Conservation (phyloP, 208 protist species). For the Endotrypanum monterogeii region DNA sequence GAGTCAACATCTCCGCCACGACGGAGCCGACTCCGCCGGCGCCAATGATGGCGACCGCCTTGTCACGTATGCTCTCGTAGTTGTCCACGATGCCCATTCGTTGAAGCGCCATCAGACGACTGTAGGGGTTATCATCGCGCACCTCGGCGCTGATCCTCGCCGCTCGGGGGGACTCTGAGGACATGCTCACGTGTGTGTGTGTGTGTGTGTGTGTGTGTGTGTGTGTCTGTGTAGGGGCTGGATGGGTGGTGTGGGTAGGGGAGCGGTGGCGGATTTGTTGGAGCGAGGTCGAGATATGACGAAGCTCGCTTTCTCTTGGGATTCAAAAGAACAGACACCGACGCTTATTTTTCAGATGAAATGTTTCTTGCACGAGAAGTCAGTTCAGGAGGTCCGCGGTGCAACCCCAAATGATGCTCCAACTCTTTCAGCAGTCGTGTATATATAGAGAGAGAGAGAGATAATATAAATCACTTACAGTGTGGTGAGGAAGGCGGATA, state of each 20-base stretch:
- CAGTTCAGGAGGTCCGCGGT: background rate
- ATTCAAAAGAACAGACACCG: too few species aligned
- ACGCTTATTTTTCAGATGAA: too few species aligned
- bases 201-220: too few species aligned
- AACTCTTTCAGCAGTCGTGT: too few species aligned
- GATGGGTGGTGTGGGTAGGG: background rate
- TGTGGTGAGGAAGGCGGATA: background rate
- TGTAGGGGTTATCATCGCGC: slow-evolving; percentile 95
- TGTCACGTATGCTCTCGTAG: slow-evolving; percentile 95
- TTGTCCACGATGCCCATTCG: slow-evolving; percentile 98
- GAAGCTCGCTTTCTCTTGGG: background rate
- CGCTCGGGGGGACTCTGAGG: background rate
- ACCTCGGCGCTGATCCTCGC: slow-evolving; percentile 87
- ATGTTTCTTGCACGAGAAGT: background rate
- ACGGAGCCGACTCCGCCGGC: slow-evolving; percentile 96
- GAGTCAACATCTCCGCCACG: slow-evolving; percentile 97
- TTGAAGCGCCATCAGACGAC: slow-evolving; percentile 96
- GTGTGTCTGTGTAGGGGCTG: background rate
- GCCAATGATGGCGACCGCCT: slow-evolving; percentile 93
- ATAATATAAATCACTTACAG: background rate
- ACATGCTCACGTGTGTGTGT: too few species aligned
- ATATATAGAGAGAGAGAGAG: too few species aligned
- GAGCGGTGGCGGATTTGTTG: background rate
- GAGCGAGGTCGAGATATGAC: background rate
- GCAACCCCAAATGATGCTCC: background rate